phyloP scores from a whole-genome alignment of 352 stramenopile species.

The Phytophthora niederhauseri region DNA sequence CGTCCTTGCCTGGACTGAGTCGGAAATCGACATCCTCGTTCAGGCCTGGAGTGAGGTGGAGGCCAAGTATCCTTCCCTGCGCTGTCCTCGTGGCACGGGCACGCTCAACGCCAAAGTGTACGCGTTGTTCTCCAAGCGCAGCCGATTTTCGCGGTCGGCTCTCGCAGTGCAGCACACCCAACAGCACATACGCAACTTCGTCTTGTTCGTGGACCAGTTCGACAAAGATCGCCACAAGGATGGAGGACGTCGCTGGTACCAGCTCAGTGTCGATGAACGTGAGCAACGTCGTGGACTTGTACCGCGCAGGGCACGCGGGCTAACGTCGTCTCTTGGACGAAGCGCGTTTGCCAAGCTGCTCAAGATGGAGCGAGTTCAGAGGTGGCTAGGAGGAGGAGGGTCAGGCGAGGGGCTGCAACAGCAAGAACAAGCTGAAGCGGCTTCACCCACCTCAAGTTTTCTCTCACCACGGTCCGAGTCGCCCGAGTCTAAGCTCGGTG shows the following conservation, averaged over 20 bases:
- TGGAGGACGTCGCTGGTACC: slow-evolving; percentile 25
- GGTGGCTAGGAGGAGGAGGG: slow-evolving; percentile 12
- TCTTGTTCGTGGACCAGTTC: slow-evolving; percentile 21
- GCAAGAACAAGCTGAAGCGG: background rate
- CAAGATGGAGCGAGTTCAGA: slow-evolving; percentile 26
- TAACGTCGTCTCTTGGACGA: slow-evolving; percentile 11
- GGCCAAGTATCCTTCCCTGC: slow-evolving; percentile 18
- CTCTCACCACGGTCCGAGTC: background rate
- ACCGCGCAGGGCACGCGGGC: background rate
- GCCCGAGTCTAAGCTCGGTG: too few relatives aligned
- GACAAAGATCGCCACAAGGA: slow-evolving; percentile 24
- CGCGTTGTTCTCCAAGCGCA: slow-evolving; percentile 10
- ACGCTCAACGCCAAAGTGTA: slow-evolving; percentile 24
- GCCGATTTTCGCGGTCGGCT: slow-evolving; percentile 17
- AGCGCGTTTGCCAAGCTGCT: slow-evolving; percentile 24
- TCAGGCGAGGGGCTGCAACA: background rate
- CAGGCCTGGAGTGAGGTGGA: slow-evolving; percentile 34
- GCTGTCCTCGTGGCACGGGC: slow-evolving; percentile 4
- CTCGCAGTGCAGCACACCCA: slow-evolving; percentile 7
- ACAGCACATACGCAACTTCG: slow-evolving; percentile 26
- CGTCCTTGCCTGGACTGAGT: slow-evolving; percentile 26
- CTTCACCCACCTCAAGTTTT: slow-evolving; percentile 13
- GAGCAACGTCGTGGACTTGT: slow-evolving; percentile 3
- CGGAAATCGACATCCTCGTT: slow-evolving; percentile 24
- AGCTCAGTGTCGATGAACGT: slow-evolving; percentile 18